Conservation (phyloP, 2,329 filamentous ascomycete species). For the Fusarium coicis region DNA sequence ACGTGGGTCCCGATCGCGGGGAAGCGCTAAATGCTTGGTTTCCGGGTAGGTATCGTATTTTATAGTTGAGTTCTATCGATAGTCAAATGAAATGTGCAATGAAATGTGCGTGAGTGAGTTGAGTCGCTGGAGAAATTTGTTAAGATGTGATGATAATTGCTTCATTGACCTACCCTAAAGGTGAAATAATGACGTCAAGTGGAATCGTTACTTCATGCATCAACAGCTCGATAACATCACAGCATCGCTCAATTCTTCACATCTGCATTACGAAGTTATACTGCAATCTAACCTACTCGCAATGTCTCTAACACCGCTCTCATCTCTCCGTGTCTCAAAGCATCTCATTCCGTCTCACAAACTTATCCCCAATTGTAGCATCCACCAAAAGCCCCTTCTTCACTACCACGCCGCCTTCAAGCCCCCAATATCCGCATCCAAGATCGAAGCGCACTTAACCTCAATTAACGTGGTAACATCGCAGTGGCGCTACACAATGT, state of each 20-base stretch:
- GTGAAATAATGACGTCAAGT: neutral
- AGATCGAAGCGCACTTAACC: conserved; percentile 67
- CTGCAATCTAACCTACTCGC: neutral
- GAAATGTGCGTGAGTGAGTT: neutral
- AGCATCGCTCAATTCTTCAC: accelerated
- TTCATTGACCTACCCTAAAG: neutral
- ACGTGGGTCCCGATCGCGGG: neutral
- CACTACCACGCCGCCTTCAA: conserved; percentile 72
- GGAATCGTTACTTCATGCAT: neutral
- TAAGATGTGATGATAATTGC: neutral
- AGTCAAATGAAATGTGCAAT: accelerated
- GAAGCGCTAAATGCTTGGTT: neutral
- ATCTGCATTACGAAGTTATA: too few relatives aligned
- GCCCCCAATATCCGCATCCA: conserved; percentile 53
- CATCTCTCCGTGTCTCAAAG: conserved; percentile 64
- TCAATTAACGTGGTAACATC: conserved; percentile 65
- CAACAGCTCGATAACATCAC: neutral
- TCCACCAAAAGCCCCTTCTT: conserved; percentile 70
- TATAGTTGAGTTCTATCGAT: neutral
- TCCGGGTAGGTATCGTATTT: neutral
- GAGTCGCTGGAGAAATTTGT: too few relatives aligned
- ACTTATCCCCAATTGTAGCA: conserved; percentile 71
- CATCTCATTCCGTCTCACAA: conserved; percentile 68
- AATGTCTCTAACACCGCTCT: conserved; percentile 46
- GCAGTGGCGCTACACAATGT: conserved; percentile 78